Percentiles rank a stretch among this genome's conserved stretches.
phyloP scores from a whole-genome alignment of 2,329 filamentous ascomycete genomes.

The Botrytis cinerea region DNA sequence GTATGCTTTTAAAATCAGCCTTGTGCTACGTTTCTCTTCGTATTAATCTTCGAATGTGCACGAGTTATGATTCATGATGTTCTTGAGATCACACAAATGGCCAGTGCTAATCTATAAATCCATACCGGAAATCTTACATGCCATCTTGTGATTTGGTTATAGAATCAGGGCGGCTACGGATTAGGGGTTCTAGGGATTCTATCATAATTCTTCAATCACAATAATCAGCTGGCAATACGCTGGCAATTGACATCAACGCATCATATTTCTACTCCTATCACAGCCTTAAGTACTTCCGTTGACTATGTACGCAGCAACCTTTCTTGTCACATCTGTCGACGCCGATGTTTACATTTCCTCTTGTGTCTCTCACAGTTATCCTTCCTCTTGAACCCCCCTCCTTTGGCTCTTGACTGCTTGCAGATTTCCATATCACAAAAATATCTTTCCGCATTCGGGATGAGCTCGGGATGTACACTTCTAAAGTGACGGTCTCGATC shows the following conservation, averaged over 20 bases:
- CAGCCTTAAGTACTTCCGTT: background rate
- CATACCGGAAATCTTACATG: background rate
- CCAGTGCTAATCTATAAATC: background rate
- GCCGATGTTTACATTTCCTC: background rate
- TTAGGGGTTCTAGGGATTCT: background rate
- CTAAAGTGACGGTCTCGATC: background rate
- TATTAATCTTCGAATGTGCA: background rate
- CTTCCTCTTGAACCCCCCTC: background rate
- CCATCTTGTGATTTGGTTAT: background rate
- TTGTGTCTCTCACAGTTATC: slow-evolving; percentile 13
- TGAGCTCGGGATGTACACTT: background rate
- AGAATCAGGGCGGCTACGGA: background rate
- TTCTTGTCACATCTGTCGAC: background rate
- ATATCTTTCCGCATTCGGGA: background rate
- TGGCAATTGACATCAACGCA: background rate
- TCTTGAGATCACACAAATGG: background rate
- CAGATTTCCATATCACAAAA: slow-evolving; percentile 9
- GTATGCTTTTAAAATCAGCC: background rate
- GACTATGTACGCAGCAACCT: background rate
- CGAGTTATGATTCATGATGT: background rate
- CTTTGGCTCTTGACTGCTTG: slow-evolving; percentile 10
- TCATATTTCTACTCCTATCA: background rate
- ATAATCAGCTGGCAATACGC: background rate
- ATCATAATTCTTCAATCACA: background rate
- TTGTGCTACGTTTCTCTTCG: background rate